Evolutionary conservation across 2,329 filamentous ascomycete species (phyloP).

Genomic region (Ceratocystis ficicola): DNA sequence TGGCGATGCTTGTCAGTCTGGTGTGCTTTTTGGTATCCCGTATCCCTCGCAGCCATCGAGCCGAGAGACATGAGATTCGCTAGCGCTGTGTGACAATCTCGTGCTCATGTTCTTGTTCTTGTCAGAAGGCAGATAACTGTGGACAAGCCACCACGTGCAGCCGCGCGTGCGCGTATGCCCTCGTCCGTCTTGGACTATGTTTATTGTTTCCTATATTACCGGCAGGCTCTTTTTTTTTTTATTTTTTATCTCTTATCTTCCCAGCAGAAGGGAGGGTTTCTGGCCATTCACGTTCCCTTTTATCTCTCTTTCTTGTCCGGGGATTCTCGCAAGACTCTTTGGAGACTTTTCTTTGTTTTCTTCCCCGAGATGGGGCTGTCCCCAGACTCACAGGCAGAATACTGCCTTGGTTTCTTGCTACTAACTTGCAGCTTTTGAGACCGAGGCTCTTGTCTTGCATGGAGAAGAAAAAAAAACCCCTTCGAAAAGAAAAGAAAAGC

Average conservation of each 20-base stretch:
- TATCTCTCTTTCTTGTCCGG: neutral
- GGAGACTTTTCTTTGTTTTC: neutral
- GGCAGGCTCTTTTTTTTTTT: neutral
- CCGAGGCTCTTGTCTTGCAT: neutral
- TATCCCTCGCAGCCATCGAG: neutral
- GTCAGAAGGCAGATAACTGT: neutral
- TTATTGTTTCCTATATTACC: neutral
- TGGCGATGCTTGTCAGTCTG: neutral
- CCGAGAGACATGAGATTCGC: no score
- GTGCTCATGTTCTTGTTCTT: neutral
- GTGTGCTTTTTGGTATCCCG: neutral
- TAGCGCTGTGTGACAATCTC: no score
- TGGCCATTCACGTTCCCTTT: neutral
- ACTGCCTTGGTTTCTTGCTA: no score
- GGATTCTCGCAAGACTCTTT: neutral
- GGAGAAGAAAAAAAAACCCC: neutral
- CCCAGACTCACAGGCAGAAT: no score
- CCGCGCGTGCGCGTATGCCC: neutral
- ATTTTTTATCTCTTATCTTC: neutral
- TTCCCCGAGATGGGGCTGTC: neutral
- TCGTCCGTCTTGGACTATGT: neutral
- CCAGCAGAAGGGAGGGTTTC: neutral
- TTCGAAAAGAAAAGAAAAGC: neutral
- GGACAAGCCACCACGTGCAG: neutral
- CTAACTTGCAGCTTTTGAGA: neutral